Evolutionary conservation across 495 filamentous ascomycete species (phyloP).

Genomic region (Aspergillus panamensis): DNA sequence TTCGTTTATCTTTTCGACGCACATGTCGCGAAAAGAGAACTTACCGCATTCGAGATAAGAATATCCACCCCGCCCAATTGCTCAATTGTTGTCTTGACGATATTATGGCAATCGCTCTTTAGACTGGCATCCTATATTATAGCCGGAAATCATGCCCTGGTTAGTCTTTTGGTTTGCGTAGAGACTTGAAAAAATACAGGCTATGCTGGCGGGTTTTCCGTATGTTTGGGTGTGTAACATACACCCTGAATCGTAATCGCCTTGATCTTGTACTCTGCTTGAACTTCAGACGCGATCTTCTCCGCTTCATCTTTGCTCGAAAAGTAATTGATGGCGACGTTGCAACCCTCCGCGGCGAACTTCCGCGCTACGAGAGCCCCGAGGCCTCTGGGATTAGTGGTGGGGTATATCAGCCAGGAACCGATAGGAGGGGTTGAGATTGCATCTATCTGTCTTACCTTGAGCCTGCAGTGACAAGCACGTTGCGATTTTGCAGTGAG

Average conservation of each 20-base stretch:
- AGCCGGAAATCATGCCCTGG: background rate
- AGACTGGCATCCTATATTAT: slow-evolving; percentile 52
- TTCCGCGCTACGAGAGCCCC: slow-evolving; percentile 60
- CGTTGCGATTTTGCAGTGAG: slow-evolving; percentile 57
- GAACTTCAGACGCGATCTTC: slow-evolving; percentile 49
- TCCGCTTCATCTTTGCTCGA: slow-evolving; percentile 52
- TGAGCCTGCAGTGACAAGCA: slow-evolving; percentile 68
- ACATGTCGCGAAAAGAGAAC: slow-evolving; percentile 14
- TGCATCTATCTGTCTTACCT: slow-evolving; percentile 37
- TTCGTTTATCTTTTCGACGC: background rate
- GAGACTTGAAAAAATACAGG: background rate
- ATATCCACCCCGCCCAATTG: slow-evolving; percentile 66
- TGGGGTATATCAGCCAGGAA: background rate
- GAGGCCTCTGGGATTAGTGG: slow-evolving; percentile 50
- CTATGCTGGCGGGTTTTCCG: too few relatives aligned
- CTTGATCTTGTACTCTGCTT: slow-evolving; percentile 52
- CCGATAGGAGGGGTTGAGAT: background rate
- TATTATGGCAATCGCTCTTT: slow-evolving; percentile 50
- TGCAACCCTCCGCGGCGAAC: slow-evolving; percentile 63
- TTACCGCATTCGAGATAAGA: slow-evolving; percentile 67
- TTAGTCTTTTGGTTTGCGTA: background rate
- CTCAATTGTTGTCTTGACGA: slow-evolving; percentile 54
- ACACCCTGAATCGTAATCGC: slow-evolving; percentile 57
- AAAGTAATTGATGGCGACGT: slow-evolving; percentile 69
- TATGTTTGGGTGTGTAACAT: slow-evolving; percentile 22